Evolutionary conservation across 441 rosid species (phyloP).

Genomic region (Erodium trifolium): DNA sequence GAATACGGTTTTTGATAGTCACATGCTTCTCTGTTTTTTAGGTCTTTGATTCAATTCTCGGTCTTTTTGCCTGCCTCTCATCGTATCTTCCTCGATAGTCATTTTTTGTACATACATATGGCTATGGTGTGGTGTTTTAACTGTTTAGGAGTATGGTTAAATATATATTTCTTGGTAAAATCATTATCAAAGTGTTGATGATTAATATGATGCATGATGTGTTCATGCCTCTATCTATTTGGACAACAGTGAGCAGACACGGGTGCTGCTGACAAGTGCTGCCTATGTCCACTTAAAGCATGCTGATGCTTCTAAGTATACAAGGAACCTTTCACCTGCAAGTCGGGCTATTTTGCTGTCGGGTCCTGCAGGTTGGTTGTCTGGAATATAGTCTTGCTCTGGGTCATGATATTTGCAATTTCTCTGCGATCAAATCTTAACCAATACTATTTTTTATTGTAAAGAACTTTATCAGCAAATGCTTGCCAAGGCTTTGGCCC

Average conservation of each 20-base stretch:
- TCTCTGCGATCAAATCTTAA: not conserved
- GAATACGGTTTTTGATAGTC: too few relatives aligned
- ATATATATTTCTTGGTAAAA: not conserved
- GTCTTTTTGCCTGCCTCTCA: not conserved
- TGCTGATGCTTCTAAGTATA: slow-evolving; percentile 63
- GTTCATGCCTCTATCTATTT: not conserved
- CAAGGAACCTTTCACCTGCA: slow-evolving; percentile 6
- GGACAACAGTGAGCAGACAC: slow-evolving; percentile 66
- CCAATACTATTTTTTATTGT: not conserved
- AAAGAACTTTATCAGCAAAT: slow-evolving; percentile 23
- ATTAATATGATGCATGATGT: slow-evolving; percentile 1
- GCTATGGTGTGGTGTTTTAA: not conserved
- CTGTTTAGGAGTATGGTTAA: not conserved
- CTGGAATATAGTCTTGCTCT: not conserved
- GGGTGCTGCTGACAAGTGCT: slow-evolving; percentile 70
- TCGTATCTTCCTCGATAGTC: not conserved
- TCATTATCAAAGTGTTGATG: not conserved
- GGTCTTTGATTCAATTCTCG: slow-evolving; percentile 7
- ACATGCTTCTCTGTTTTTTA: not conserved
- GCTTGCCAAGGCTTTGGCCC: slow-evolving; percentile 25
- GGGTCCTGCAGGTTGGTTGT: slow-evolving; percentile 6
- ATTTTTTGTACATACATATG: not conserved
- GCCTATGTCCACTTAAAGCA: slow-evolving; percentile 86
- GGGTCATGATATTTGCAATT: not conserved
- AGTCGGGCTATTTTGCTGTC: slow-evolving; percentile 11